phyloP scores from a whole-genome alignment of 2,329 filamentous ascomycete genomes.

The Monosporascus sp. region DNA sequence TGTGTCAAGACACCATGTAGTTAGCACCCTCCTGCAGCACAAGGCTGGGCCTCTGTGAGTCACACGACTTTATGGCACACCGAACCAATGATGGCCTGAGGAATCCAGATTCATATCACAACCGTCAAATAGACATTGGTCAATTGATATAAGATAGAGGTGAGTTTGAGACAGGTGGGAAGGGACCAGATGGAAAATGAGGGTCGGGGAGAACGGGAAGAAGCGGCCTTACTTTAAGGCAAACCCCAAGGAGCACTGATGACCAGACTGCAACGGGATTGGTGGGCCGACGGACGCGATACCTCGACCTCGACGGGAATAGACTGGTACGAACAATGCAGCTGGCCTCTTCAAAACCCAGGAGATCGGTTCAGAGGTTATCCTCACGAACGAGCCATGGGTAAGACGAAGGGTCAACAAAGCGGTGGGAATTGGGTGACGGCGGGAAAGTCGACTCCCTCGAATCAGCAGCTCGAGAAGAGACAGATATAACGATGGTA shows the following conservation, averaged over 20 bases:
- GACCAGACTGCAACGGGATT: not conserved
- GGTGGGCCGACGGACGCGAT: not conserved
- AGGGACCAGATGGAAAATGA: not conserved
- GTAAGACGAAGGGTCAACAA: not conserved
- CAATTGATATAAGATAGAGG: constrained; percentile 13
- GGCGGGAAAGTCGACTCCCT: too few species aligned
- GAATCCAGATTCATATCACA: constrained; percentile 19
- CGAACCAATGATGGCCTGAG: constrained; percentile 20
- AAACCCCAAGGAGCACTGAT: constrained; percentile 1
- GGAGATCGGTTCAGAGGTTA: not conserved
- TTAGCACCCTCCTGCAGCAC: constrained; percentile 26
- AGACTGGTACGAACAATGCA: not conserved
- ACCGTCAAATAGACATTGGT: constrained; percentile 19
- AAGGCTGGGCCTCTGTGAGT: constrained; percentile 24
- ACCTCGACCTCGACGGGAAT: not conserved
- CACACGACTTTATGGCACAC: constrained; percentile 23
- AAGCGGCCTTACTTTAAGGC: constrained; percentile 8
- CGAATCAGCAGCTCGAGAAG: too few species aligned
- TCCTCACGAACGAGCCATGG: not conserved
- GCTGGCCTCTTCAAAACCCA: not conserved
- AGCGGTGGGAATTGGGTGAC: too few species aligned
- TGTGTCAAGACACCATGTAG: constrained; percentile 20
- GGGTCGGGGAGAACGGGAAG: not conserved
- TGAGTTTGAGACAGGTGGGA: constrained; percentile 3
- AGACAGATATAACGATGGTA: too few species aligned